phyloP scores from a whole-genome alignment of 345 rosid species.

The Noccaea bulbosa region DNA sequence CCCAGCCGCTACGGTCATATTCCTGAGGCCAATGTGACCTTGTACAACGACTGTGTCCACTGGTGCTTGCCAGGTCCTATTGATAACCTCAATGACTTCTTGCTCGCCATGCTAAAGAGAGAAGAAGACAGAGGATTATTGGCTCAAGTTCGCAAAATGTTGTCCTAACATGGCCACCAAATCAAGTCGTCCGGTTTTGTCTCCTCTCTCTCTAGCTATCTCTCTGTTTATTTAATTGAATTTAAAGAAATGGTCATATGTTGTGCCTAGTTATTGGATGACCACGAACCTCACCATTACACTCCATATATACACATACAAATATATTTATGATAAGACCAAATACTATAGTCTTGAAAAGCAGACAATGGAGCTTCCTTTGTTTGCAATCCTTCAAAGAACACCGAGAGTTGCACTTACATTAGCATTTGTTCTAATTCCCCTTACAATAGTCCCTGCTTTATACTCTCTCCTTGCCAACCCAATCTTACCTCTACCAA shows the following conservation, averaged over 20 bases:
- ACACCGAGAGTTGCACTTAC: constrained; percentile 31
- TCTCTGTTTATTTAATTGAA: constrained; percentile 20
- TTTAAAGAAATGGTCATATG: constrained; percentile 18
- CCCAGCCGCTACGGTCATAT: constrained; percentile 72
- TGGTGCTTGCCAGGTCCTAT: constrained; percentile 97
- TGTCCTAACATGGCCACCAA: constrained; percentile 29
- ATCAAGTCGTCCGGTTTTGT: background rate
- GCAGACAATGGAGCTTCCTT: constrained; percentile 36
- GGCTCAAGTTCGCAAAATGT: constrained; percentile 42
- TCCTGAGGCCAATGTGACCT: constrained; percentile 65
- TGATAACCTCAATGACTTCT: constrained; percentile 79
- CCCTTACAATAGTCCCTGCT: constrained; percentile 35
- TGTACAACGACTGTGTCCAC: constrained; percentile 88
- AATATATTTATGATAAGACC: constrained; percentile 15
- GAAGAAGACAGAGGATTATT: constrained; percentile 59
- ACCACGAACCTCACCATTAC: constrained; percentile 34
- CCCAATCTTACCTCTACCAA: constrained; percentile 26
- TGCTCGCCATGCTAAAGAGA: constrained; percentile 81
- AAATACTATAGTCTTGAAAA: constrained; percentile 15
- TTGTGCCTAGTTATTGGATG: constrained; percentile 14
- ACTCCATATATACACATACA: constrained; percentile 4
- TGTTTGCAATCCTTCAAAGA: constrained; percentile 37
- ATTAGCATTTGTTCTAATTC: constrained; percentile 33
- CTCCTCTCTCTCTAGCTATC: background rate
- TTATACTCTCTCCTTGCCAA: constrained; percentile 33